phyloP scores from a whole-genome alignment of 1,284 basidiomycete species.

The Sphagnurus paluster region DNA sequence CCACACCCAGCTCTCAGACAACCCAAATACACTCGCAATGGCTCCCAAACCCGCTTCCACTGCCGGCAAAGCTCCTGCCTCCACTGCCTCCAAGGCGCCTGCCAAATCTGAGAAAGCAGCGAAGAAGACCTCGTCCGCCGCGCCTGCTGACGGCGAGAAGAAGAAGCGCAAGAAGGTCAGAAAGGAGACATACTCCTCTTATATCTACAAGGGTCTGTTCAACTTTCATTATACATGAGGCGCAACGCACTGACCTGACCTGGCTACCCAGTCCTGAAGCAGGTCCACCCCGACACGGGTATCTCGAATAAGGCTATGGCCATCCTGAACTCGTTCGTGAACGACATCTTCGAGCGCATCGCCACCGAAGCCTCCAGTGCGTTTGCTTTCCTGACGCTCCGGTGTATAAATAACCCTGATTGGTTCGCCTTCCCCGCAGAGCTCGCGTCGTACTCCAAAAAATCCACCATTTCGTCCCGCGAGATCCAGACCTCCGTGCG shows the following conservation, averaged over 20 bases:
- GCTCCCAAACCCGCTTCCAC: constrained; percentile 82
- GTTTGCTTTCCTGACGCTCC: constrained; percentile 27
- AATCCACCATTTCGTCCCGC: constrained; percentile 75
- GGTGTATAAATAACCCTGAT: background rate
- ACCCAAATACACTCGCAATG: constrained; percentile 46
- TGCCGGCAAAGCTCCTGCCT: constrained; percentile 75
- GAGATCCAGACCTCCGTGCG: constrained; percentile 85
- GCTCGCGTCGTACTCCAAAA: constrained; percentile 76
- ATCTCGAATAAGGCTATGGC: constrained; percentile 89
- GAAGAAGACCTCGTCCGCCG: constrained; percentile 55
- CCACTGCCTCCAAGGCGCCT: constrained; percentile 76
- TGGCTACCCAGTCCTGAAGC: constrained; percentile 63
- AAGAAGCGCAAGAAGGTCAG: constrained; percentile 87
- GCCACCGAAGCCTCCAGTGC: constrained; percentile 79
- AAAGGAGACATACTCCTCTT: constrained; percentile 88
- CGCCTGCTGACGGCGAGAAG: constrained; percentile 67
- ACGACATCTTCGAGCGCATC: constrained; percentile 84
- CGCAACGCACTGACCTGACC: background rate
- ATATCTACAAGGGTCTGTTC: constrained; percentile 83
- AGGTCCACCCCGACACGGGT: constrained; percentile 87
- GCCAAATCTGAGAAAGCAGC: constrained; percentile 71
- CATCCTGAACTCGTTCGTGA: constrained; percentile 81
- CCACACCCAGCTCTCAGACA: constrained; percentile 10
- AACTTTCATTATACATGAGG: background rate
- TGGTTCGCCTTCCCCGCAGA: constrained; percentile 37